Percentiles rank a stretch among this genome's conserved stretches.
These are phyloP conservation scores for Ustilago nuda DNA, from an alignment of 1,284 basidiomycete genomes.

Conservation along the genomic window DNA sequence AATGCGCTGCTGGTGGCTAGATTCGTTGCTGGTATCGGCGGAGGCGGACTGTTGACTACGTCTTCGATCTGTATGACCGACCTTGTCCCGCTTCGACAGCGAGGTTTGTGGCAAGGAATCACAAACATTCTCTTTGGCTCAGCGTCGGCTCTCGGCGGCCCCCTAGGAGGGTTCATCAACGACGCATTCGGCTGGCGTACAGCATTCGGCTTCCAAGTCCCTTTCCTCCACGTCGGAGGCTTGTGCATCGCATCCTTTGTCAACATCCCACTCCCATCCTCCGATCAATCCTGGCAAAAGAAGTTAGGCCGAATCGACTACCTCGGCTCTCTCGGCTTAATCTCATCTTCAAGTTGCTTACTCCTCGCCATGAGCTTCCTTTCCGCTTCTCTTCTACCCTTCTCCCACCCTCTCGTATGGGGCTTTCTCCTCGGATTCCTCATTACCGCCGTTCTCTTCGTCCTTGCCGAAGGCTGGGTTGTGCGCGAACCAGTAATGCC, in stretches of 20 bases:
- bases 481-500: slow-evolving; percentile 69
- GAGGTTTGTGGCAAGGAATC: slow-evolving; percentile 70
- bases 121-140: slow-evolving; percentile 67
- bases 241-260: slow-evolving; percentile 68
- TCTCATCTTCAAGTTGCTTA: slow-evolving; percentile 64
- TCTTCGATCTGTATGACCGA: slow-evolving; percentile 71
- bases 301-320: slow-evolving; percentile 69
- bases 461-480: slow-evolving; percentile 72
- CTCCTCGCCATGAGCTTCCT: slow-evolving; percentile 67
- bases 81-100: slow-evolving; percentile 69
- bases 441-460: slow-evolving; percentile 73
- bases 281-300: slow-evolving; percentile 67
- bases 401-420: slow-evolving; percentile 55
- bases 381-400: slow-evolving; percentile 58
- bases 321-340: slow-evolving; percentile 67
- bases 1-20: slow-evolving; percentile 63
- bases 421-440: slow-evolving; percentile 59
- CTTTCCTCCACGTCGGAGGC: slow-evolving; percentile 67
- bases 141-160: slow-evolving; percentile 67
- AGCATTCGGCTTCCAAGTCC: slow-evolving; percentile 68
- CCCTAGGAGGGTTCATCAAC: slow-evolving; percentile 59
- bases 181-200: slow-evolving; percentile 60
- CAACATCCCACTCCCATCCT: slow-evolving; percentile 68
- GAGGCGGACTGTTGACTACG: slow-evolving; percentile 71
- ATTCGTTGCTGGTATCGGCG: slow-evolving; percentile 71